A percentile compares a stretch with the other conserved stretches of the same genome.
Evolutionary conservation across 1,284 basidiomycete genomes (phyloP).

Genomic region (Moniliophthora roreri): DNA sequence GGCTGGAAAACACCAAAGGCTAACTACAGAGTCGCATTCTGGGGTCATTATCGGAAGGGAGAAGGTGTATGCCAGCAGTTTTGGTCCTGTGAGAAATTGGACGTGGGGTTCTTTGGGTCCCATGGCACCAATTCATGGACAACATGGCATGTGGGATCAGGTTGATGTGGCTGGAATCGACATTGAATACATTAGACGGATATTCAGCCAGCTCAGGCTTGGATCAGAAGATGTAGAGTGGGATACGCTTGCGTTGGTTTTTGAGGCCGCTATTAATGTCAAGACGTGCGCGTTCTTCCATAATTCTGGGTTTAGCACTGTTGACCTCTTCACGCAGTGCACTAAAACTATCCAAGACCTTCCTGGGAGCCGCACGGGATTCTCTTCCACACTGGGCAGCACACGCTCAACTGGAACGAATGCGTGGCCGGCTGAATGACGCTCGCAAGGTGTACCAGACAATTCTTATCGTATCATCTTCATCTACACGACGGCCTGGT

Average conservation of each 20-base stretch:
- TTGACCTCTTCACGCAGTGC: conserved; percentile 48
- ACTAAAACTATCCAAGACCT: conserved; percentile 67
- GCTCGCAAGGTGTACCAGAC: conserved; percentile 86
- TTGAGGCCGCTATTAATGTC: conserved; percentile 61
- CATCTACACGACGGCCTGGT: conserved; percentile 31
- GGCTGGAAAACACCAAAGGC: conserved; percentile 24
- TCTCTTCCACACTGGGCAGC: conserved; percentile 78
- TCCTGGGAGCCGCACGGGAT: conserved; percentile 63
- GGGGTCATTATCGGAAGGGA: conserved; percentile 69
- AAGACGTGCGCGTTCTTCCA: conserved; percentile 50
- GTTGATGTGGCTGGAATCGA: conserved; percentile 50
- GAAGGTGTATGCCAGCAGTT: conserved; percentile 54
- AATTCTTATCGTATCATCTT: conserved; percentile 46
- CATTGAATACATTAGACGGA: conserved; percentile 43
- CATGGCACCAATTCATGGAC: conserved; percentile 44
- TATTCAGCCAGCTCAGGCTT: conserved; percentile 60
- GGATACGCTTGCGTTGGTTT: conserved; percentile 63
- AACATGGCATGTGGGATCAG: conserved; percentile 44
- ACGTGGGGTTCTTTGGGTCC: conserved; percentile 48
- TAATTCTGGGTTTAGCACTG: conserved; percentile 11
- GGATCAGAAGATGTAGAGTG: conserved; percentile 54
- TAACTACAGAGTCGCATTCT: conserved; percentile 54
- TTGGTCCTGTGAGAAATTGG: conserved; percentile 72
- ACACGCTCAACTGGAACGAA: conserved; percentile 79
- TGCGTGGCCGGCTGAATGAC: conserved; percentile 68